These are phyloP conservation scores for Clonostachys rosea DNA, from an alignment of 2,329 filamentous ascomycete species.

Conservation along the genomic window DNA sequence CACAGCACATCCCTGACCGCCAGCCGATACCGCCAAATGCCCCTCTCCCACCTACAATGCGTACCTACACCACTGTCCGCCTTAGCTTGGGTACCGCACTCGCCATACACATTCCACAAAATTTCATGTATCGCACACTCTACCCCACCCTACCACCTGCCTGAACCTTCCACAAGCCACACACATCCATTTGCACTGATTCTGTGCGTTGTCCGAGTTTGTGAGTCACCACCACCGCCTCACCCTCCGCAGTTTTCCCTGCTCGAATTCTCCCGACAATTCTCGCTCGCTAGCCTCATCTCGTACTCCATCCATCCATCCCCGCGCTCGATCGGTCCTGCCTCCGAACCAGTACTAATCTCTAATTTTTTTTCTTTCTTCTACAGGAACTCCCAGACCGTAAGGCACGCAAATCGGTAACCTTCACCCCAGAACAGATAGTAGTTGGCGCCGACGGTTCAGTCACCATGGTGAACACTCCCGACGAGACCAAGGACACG, in stretches of 20 bases:
- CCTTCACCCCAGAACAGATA: constrained; percentile 83
- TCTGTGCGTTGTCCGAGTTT: not conserved
- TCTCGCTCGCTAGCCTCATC: constrained; percentile 2
- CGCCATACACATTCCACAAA: not conserved
- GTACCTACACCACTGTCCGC: no score
- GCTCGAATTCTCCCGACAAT: not conserved
- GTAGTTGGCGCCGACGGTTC: constrained; percentile 88
- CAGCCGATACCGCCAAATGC: no score
- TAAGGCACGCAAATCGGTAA: constrained; percentile 87
- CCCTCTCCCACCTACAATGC: no score
- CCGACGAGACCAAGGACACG: constrained; percentile 72
- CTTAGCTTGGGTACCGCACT: not conserved
- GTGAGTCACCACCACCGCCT: constrained; percentile 2
- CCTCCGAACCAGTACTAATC: constrained; percentile 1
- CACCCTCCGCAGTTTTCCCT: not conserved
- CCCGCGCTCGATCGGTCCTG: not conserved
- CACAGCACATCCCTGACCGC: no score
- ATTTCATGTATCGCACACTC: not conserved
- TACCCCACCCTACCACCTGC: constrained; percentile 1
- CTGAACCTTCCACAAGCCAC: constrained; percentile 6
- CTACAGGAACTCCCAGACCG: constrained; percentile 36
- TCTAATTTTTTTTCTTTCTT: constrained; percentile 7
- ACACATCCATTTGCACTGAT: not conserved
- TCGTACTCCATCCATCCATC: not conserved
- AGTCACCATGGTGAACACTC: constrained; percentile 70